Conservation (phyloP, 305 asterid species). For the Fraxinus dipetala region DNA sequence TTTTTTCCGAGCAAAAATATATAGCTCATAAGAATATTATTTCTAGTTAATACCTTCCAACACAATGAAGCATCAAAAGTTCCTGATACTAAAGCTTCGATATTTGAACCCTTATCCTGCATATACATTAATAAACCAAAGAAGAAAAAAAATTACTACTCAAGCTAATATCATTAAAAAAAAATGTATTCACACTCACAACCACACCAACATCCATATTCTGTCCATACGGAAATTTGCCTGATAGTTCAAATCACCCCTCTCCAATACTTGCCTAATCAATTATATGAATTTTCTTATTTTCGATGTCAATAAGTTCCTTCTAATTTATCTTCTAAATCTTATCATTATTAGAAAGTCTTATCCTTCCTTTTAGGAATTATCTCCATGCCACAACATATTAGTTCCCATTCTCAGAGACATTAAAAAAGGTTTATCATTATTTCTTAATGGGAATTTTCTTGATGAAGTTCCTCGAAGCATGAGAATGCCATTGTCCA, state of each 20-base stretch:
- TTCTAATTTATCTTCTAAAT: neutral
- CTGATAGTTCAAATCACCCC: neutral
- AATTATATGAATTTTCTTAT: neutral
- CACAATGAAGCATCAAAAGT: constrained; percentile 46
- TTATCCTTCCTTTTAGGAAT: neutral
- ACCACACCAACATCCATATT: neutral
- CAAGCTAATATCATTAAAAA: neutral
- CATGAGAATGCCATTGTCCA: neutral
- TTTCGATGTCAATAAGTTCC: neutral
- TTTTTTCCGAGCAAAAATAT: neutral
- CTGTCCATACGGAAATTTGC: neutral
- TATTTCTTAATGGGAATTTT: neutral
- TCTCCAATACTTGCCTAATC: neutral
- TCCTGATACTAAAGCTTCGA: constrained; percentile 50
- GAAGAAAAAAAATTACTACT: neutral
- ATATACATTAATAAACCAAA: neutral
- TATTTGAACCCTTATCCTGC: constrained; percentile 53
- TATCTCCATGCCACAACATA: neutral
- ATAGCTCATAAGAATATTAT: neutral
- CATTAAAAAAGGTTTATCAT: neutral
- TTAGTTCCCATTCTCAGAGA: neutral
- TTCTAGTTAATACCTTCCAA: constrained; percentile 50
- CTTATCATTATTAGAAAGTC: neutral
- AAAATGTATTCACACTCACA: neutral
- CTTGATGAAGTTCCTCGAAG: neutral